These are phyloP conservation scores for Rhinocladiella similis DNA, from an alignment of 2,329 filamentous ascomycete species.

Conservation along the genomic window DNA sequence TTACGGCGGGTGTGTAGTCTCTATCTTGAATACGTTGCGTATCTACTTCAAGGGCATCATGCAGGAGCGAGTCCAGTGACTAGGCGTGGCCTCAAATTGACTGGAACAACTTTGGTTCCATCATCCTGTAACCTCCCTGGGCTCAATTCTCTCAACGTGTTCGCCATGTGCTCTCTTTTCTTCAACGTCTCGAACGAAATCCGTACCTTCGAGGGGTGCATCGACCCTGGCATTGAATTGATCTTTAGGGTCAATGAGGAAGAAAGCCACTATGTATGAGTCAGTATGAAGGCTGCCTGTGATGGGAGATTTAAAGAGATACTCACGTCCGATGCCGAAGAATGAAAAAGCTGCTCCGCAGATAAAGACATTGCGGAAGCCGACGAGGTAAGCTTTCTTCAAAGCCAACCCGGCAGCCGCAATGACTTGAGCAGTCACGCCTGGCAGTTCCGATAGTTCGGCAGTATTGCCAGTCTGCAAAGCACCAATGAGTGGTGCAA, in stretches of 20 bases:
- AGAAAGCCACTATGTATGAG: neutral
- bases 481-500: conserved; percentile 12
- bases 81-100: too few relatives aligned
- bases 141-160: neutral
- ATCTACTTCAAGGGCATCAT: too few relatives aligned
- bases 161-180: neutral
- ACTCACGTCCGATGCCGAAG: conserved; percentile 2
- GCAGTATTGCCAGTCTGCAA: conserved; percentile 2
- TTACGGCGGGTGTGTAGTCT: too few relatives aligned
- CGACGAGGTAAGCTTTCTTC: conserved; percentile 11
- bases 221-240: conserved; percentile 13
- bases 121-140: neutral
- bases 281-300: neutral
- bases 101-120: too few relatives aligned
- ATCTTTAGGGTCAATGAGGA: conserved; percentile 2
- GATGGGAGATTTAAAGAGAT: neutral
- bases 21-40: too few relatives aligned
- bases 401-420: conserved; percentile 13
- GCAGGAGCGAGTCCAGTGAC: too few relatives aligned
- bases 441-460: conserved; percentile 5
- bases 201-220: conserved; percentile 7
- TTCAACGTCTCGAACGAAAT: neutral
- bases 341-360: conserved; percentile 4
- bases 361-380: conserved; percentile 4
- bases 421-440: conserved; percentile 12